phyloP scores from a whole-genome alignment of 192 early-diverging fungal genomes.

The Endogone sp. region DNA sequence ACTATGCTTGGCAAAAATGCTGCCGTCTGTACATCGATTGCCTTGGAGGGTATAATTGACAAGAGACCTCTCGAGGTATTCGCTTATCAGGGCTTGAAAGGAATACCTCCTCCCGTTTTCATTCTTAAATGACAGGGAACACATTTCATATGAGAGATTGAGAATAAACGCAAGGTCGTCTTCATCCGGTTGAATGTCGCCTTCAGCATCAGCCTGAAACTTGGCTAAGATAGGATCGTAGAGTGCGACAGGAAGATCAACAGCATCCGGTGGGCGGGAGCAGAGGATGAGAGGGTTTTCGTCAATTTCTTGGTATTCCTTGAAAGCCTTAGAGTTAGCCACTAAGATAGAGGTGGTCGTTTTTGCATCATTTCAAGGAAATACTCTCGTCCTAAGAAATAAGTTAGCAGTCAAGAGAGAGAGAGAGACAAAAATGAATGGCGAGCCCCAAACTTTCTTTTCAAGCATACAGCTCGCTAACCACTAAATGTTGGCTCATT shows the following conservation, averaged over 20 bases:
- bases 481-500: no score
- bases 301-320: not conserved
- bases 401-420: no score
- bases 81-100: not conserved
- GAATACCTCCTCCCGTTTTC: not conserved
- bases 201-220: conserved; percentile 3
- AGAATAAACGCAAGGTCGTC: not conserved
- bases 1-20: no score
- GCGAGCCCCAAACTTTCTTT: no score
- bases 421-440: no score
- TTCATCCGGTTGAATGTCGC: conserved; percentile 1
- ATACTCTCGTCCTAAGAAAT: no score
- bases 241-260: not conserved
- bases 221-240: conserved; percentile 4
- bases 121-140: not conserved
- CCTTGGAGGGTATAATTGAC: no score
- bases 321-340: not conserved
- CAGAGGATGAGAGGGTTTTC: not conserved
- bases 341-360: no score
- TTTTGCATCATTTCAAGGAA: no score
- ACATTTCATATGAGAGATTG: not conserved
- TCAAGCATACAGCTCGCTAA: no score
- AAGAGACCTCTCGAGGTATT: no score
- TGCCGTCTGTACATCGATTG: no score
- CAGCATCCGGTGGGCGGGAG: not conserved